These are phyloP conservation scores for Castanea mollissima DNA, from an alignment of 306 rosid genomes.

Conservation along the genomic window DNA sequence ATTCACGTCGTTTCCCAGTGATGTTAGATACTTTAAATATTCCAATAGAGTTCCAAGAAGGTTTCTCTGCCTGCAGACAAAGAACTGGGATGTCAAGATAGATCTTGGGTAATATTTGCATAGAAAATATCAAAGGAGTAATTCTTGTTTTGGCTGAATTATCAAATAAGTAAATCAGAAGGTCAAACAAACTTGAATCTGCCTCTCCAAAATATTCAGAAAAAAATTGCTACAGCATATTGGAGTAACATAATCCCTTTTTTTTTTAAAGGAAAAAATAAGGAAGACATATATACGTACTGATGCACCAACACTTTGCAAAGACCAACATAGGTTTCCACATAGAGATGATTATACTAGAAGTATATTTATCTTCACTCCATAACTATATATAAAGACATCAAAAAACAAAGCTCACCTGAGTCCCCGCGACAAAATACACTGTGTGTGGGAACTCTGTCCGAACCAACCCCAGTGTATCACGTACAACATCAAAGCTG, in stretches of 20 bases:
- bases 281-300: neutral
- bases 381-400: neutral
- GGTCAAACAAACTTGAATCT: neutral
- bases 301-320: neutral
- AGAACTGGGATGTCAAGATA: constrained; percentile 21
- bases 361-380: neutral
- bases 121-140: constrained; percentile 6
- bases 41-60: constrained; percentile 79
- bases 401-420: constrained; percentile 44
- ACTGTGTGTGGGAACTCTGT: constrained; percentile 80
- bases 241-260: neutral
- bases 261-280: neutral
- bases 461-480: constrained; percentile 67
- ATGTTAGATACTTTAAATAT: constrained; percentile 77
- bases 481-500: constrained; percentile 88
- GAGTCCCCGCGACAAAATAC: constrained; percentile 87
- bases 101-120: neutral
- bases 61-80: constrained; percentile 70
- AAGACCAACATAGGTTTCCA: neutral
- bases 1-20: constrained; percentile 81
- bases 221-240: neutral
- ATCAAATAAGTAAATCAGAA: constrained; percentile 14
- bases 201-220: neutral
- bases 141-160: neutral
- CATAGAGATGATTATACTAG: neutral